Conservation (phyloP, 2,329 filamentous ascomycete species). For the Fusarium sulawesiense region DNA sequence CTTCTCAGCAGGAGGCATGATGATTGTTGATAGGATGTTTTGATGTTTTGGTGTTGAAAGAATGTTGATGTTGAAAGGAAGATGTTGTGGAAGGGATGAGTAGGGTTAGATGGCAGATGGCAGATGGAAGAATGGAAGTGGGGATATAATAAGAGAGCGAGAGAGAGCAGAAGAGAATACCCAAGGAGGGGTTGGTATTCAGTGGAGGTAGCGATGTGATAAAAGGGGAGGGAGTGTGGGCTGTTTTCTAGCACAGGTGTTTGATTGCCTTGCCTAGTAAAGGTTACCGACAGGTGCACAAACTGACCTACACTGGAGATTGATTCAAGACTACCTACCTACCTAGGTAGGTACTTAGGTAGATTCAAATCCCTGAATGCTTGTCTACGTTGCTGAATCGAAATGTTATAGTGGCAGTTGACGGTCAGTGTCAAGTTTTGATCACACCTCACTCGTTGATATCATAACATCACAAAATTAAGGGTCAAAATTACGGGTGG, state of each 20-base stretch:
- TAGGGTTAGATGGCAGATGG: conserved; percentile 3
- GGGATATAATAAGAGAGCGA: not conserved
- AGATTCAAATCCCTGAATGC: not conserved
- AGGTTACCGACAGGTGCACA: not conserved
- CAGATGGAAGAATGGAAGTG: conserved; percentile 5
- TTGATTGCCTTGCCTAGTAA: not conserved
- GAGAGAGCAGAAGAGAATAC: not conserved
- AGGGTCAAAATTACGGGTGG: not conserved
- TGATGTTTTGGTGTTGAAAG: not conserved
- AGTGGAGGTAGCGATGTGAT: not conserved
- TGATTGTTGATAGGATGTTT: conserved; percentile 1
- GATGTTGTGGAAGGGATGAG: not conserved
- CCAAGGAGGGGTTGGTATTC: too few relatives aligned
- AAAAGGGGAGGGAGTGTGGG: not conserved
- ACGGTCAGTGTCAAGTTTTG: not conserved
- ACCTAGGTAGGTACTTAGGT: not conserved
- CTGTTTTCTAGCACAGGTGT: not conserved
- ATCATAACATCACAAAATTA: not conserved
- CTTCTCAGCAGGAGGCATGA: conserved; percentile 49
- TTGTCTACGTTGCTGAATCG: not conserved
- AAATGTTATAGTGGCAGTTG: not conserved
- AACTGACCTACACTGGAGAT: not conserved
- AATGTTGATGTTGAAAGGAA: not conserved
- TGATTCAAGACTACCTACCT: not conserved
- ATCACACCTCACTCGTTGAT: not conserved